These are phyloP conservation scores for Cystobasidium slooffiae DNA, from an alignment of 1,284 basidiomycete species.

Conservation along the genomic window DNA sequence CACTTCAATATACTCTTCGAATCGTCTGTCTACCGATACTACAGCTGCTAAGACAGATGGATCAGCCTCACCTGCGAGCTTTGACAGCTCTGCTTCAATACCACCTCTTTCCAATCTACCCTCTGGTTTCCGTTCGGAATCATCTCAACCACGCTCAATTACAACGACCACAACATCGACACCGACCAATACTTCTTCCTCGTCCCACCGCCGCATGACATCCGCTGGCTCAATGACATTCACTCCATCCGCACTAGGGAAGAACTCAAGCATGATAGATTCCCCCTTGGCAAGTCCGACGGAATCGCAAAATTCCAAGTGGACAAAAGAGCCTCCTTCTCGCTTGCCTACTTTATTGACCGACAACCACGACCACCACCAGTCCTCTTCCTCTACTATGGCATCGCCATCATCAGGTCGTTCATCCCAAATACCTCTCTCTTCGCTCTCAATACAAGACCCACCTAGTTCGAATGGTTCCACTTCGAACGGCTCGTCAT, in stretches of 20 bases:
- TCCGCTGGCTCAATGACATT: slow-evolving; percentile 14
- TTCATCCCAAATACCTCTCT: neutral
- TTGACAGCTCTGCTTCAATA: slow-evolving; percentile 4
- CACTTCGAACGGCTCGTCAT: no score
- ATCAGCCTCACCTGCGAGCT: neutral
- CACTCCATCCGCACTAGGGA: slow-evolving; percentile 8
- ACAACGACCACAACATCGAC: neutral
- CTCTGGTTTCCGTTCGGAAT: slow-evolving; percentile 20
- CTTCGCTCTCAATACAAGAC: neutral
- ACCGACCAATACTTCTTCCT: neutral
- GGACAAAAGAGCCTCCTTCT: slow-evolving; percentile 25
- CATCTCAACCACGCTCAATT: neutral
- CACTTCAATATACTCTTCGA: neutral
- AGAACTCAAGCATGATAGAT: slow-evolving; percentile 8
- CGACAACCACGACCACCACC: slow-evolving; percentile 9
- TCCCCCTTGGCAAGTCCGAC: slow-evolving; percentile 39
- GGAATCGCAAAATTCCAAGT: slow-evolving; percentile 19
- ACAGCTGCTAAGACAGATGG: neutral
- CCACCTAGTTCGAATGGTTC: neutral
- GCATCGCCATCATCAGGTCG: neutral
- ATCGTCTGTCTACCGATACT: neutral
- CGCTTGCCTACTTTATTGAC: slow-evolving; percentile 33
- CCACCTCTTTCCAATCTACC: slow-evolving; percentile 25
- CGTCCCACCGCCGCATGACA: neutral
- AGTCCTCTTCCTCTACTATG: slow-evolving; percentile 3